Evolutionary conservation across 2,329 filamentous ascomycete genomes (phyloP).

Genomic region (Albifimbria verrucaria): DNA sequence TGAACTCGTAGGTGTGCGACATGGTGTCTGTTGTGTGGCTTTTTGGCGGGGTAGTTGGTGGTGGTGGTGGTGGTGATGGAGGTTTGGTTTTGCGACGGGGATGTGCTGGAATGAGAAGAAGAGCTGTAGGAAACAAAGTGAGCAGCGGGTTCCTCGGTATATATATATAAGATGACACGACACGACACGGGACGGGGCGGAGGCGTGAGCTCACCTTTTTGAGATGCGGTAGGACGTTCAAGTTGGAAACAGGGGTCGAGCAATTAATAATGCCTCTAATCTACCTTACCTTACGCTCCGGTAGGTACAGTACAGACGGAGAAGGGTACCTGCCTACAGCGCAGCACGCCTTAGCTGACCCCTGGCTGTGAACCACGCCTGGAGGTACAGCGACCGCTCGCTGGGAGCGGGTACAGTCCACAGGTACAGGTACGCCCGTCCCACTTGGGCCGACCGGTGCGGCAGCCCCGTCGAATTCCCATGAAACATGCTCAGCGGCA

Average conservation of each 20-base stretch:
- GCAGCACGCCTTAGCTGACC: too few species aligned
- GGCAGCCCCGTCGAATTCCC: neutral
- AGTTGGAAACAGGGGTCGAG: too few species aligned
- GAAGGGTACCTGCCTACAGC: too few species aligned
- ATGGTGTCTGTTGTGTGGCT: constrained; percentile 41
- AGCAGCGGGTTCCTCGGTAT: too few species aligned
- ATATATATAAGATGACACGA: neutral
- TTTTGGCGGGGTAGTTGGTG: constrained; percentile 8
- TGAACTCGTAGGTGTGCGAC: constrained; percentile 90
- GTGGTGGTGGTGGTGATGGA: constrained; percentile 8
- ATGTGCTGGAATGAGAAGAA: neutral
- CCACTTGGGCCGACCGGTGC: neutral
- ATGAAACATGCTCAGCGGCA: neutral
- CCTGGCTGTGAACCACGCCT: too few species aligned
- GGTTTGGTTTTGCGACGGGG: neutral
- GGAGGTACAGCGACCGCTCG: too few species aligned
- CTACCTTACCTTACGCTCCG: neutral
- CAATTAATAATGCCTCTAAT: neutral
- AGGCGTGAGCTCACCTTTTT: neutral
- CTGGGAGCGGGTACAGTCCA: too few species aligned
- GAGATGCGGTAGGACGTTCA: too few species aligned
- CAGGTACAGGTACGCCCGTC: too few species aligned
- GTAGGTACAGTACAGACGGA: too few species aligned
- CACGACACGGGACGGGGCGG: neutral
- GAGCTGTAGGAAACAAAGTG: too few species aligned